These are phyloP conservation scores for Galeopsis tetrahit DNA, from an alignment of 257 asterid species.

Conservation along the genomic window DNA sequence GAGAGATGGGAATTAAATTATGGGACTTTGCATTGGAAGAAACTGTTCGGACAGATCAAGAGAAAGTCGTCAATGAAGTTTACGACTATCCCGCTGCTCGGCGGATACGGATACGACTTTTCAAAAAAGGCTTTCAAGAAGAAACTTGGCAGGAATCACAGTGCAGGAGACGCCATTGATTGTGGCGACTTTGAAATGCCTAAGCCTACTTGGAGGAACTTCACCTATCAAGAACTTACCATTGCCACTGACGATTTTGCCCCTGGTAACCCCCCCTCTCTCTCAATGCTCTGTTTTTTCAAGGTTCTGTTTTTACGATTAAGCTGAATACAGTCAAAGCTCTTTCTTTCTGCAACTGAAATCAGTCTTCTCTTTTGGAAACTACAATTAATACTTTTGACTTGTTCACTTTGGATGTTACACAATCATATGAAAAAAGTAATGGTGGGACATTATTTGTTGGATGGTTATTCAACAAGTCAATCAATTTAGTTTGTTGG, in stretches of 20 bases:
- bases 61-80: constrained; percentile 53
- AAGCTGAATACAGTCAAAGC: constrained; percentile 41
- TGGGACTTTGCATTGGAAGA: constrained; percentile 56
- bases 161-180: constrained; percentile 60
- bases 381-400: constrained; percentile 22
- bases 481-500: constrained; percentile 20
- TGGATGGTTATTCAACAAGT: not conserved
- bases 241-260: constrained; percentile 68
- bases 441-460: constrained; percentile 30
- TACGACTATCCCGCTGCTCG: constrained; percentile 48
- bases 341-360: constrained; percentile 18
- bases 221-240: constrained; percentile 52
- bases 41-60: constrained; percentile 57
- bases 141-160: constrained; percentile 54
- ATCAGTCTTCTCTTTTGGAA: constrained; percentile 17
- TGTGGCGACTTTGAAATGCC: constrained; percentile 57
- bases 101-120: constrained; percentile 48
- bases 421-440: constrained; percentile 2
- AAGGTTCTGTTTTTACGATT: too few relatives aligned
- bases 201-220: constrained; percentile 89
- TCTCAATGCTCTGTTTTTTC: not conserved
- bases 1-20: constrained; percentile 10
- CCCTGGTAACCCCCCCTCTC: constrained; percentile 46
- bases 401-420: not conserved
- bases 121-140: constrained; percentile 50